Percentiles rank a stretch among this genome's conserved stretches.
These are phyloP conservation scores for Fusarium nurragi DNA, from an alignment of 2,329 filamentous ascomycete species.

Conservation along the genomic window DNA sequence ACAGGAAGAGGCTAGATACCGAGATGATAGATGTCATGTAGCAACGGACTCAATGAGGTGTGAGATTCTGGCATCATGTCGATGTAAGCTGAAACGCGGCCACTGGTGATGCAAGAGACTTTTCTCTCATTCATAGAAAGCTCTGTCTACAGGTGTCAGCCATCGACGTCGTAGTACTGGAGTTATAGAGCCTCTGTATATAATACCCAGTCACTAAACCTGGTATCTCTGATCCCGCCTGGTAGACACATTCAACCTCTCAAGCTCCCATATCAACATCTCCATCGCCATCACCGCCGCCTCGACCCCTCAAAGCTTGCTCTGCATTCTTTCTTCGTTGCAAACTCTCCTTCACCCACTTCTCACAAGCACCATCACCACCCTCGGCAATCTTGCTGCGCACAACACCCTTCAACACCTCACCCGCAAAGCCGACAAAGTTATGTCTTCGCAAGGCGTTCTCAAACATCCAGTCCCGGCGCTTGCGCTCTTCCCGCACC, in stretches of 20 bases:
- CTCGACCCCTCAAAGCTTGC: slow-evolving; percentile 46
- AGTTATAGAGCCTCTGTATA: slow-evolving; percentile 12
- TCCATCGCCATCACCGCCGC: slow-evolving; percentile 48
- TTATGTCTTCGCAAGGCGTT: slow-evolving; percentile 92
- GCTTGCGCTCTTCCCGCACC: slow-evolving; percentile 82
- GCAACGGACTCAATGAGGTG: slow-evolving; percentile 18
- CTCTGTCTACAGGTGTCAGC: slow-evolving; percentile 1
- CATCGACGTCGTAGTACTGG: slow-evolving; percentile 1
- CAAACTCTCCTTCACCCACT: slow-evolving; percentile 77
- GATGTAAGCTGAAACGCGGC: not conserved
- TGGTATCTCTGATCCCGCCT: slow-evolving; percentile 15
- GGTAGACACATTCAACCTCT: slow-evolving; percentile 5
- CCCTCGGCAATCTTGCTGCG: slow-evolving; percentile 74
- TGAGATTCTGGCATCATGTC: not conserved
- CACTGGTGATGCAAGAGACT: not conserved
- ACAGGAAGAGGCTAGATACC: not conserved
- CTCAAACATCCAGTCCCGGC: slow-evolving; percentile 90
- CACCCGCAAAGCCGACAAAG: slow-evolving; percentile 94
- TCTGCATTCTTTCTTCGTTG: slow-evolving; percentile 59
- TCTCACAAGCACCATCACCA: slow-evolving; percentile 70
- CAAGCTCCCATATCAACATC: slow-evolving; percentile 56
- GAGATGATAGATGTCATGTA: slow-evolving; percentile 30
- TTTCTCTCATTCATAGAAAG: not conserved
- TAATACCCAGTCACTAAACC: slow-evolving; percentile 1
- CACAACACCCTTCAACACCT: slow-evolving; percentile 89